A percentile compares a stretch with the other conserved stretches of the same genome.
These are phyloP conservation scores for Trypanosomatidae sp. DNA, from an alignment of 208 protist genomes.

Conservation along the genomic window DNA sequence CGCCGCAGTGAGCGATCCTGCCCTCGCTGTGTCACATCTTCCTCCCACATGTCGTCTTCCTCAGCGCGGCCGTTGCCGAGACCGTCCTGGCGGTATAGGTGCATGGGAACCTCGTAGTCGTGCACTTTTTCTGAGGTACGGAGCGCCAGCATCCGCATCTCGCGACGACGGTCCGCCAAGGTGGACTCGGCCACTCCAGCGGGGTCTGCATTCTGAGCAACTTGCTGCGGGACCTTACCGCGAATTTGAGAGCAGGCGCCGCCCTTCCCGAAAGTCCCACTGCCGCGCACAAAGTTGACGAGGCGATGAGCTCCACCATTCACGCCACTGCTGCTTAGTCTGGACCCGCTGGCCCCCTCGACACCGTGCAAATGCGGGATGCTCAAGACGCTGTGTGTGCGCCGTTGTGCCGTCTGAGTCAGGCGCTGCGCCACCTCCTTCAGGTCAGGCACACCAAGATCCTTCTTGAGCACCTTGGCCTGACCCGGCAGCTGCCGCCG, in stretches of 20 bases:
- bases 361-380: conserved; percentile 31
- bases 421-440: conserved; percentile 66
- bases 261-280: conserved; percentile 8
- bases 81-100: conserved; percentile 27
- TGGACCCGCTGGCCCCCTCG: conserved; percentile 1
- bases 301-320: conserved; percentile 6
- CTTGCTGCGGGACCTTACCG: conserved; percentile 25
- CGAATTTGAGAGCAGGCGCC: conserved; percentile 2
- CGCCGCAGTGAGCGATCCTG: conserved; percentile 77
- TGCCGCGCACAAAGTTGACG: conserved; percentile 15
- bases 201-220: not conserved
- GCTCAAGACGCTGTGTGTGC: conserved; percentile 76
- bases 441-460: conserved; percentile 81
- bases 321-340: not conserved
- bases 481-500: conserved; percentile 28
- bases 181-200: conserved; percentile 33
- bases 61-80: conserved; percentile 16
- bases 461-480: conserved; percentile 67
- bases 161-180: conserved; percentile 44
- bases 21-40: conserved; percentile 58
- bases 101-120: conserved; percentile 70
- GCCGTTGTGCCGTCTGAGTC: conserved; percentile 52
- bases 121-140: conserved; percentile 71
- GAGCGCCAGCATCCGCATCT: conserved; percentile 76
- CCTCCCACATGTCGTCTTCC: conserved; percentile 32